These are phyloP conservation scores for Trichoderma guizhouense DNA, from an alignment of 2,329 filamentous ascomycete genomes.

Conservation along the genomic window DNA sequence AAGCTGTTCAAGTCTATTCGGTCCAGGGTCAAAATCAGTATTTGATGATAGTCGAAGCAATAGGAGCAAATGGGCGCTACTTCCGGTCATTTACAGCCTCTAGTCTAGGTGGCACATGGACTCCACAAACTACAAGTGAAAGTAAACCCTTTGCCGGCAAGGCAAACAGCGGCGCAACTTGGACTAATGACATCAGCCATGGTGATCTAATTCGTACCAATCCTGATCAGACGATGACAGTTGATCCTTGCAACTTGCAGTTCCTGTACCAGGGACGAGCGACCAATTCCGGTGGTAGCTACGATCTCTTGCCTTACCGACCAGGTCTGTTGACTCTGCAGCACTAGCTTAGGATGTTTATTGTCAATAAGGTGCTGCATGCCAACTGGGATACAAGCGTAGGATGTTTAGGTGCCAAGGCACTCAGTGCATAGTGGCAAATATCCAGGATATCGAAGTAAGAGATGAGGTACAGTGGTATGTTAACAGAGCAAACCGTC, in stretches of 20 bases:
- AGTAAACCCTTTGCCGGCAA: constrained; percentile 1
- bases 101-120: background rate
- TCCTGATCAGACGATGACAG: background rate
- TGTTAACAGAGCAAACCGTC: background rate
- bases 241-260: constrained; percentile 4
- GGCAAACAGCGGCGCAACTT: constrained; percentile 4
- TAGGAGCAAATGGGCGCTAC: constrained; percentile 6
- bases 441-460: background rate
- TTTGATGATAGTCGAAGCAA: constrained; percentile 12
- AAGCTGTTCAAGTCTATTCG: background rate
- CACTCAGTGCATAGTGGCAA: background rate
- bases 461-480: background rate
- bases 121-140: background rate
- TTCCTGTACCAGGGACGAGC: background rate
- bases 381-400: background rate
- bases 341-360: background rate
- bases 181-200: constrained; percentile 13
- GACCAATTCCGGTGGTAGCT: background rate
- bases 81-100: constrained; percentile 2
- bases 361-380: background rate
- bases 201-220: constrained; percentile 4
- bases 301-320: background rate
- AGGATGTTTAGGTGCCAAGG: background rate
- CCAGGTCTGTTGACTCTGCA: constrained; percentile 2
- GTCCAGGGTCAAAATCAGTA: background rate